Evolutionary conservation across 106 monocot species (phyloP), one percentile per base, ranked within the genome.

Genomic region (Dendrobium catenatum): DNA sequence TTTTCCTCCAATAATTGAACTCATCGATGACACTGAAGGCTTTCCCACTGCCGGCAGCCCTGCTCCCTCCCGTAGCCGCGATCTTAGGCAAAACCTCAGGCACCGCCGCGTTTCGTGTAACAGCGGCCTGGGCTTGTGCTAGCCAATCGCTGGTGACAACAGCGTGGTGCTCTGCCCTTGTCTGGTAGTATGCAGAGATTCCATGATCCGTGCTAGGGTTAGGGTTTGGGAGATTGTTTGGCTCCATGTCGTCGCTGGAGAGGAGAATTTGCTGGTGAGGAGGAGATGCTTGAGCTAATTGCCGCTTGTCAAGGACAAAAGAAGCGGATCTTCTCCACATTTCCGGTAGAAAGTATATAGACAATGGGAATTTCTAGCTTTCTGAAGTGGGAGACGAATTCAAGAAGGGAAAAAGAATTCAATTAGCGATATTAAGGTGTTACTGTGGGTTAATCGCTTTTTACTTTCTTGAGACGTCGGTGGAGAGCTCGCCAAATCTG

Each of bases 1-100:
- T 95, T 89, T 88, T 91, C 79, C 95, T 79, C 94, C 98, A 98
- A 81, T 86, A 88, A 79, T 95, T 98, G 87, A 98, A 98, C 93
- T 95, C 95, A 10, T 98, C 94, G 84, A 93, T 93, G 17, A 98
- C 93, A 67, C 83, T 84, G 64, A 88, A 88, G 49, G 68, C 44
- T 86, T 77, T 84, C 26, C 78, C 78, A 1, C 56, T 83, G 7
- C 70, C 74, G 0, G 68, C 77, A 16, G 72, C 27, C 20, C 78
- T 0, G 17, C 24, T 24, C 54, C 20, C 58, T 46, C n/a, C 80
- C 44, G 72, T 47, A 29, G 48, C 37, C 4, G 46, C 2, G n/a
- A 2, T 27, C 48, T 46, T 64, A 11, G 81, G 8, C 9, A 40
- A 47, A 56, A 66, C 55, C 81, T 74, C 81, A 33, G 82, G 81